Base-by-base conservation (phyloP, 352 stramenopile species). In the Plasmopara muralis region DNA sequence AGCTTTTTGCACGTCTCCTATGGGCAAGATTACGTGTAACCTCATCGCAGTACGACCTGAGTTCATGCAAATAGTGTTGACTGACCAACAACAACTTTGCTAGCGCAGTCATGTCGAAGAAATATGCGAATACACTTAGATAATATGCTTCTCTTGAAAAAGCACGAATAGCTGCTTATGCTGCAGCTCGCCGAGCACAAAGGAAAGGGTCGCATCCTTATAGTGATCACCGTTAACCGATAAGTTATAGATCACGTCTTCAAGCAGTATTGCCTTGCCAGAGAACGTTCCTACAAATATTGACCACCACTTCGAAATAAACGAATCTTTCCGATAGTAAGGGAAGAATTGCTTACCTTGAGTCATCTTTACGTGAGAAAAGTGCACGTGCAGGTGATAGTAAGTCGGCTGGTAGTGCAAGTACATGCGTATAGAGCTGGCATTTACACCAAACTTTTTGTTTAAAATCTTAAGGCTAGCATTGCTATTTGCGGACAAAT, bases 321-420 rank as follows among this genome's bases (percentile, higher is more conserved):
- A 5, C n/a, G 16, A n/a, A 16, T 28, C 6, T 38, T 38, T 38
- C 9, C 13, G 2, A 1, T 38, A n/a, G 42, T 33, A 29, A 13
- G 2, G 29, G 18, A 8, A 6, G 13, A n/a, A 47, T 31, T 3
- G 38, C 45, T 12, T 57, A 87, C 83, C 83, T 49, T 85, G 66
- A 9, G 66, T 76, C 63, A 93, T 82, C 56, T 90, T 90, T 38
- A 93, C 68, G 55, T 94, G 84, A 25, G 76, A 85, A 43, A 94
- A 93, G 46, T 94, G 84, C 13, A 94, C 78, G 50, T 94, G 84
- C 45, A 94, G 72, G 55, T 94, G 84, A 52, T 94, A 94, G 57
- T 94, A 94, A 43, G 84, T 90, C 28, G 84, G 84, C 68, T 91
- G 84, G 46, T 94, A 94, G 68, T 94, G 84, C 54, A 94, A 74